Conservation (phyloP, 1,284 basidiomycete species). For the Pseudozyma thailandica region DNA sequence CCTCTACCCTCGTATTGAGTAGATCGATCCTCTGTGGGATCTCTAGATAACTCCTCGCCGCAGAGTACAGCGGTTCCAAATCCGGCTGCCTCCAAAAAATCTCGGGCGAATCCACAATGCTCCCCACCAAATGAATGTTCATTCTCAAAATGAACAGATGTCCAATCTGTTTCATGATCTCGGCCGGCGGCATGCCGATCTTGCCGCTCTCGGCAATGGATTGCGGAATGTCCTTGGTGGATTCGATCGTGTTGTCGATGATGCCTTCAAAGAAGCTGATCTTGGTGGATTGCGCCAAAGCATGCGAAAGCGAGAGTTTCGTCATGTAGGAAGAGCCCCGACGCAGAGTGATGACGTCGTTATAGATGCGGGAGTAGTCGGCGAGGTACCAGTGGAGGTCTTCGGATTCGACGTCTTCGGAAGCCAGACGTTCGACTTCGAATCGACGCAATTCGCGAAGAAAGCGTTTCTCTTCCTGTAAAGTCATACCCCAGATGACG, state of each 20-base stretch:
- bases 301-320: constrained; percentile 92
- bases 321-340: constrained; percentile 97
- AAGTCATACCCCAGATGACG: constrained; percentile 97
- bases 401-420: constrained; percentile 79
- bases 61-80: constrained; percentile 92
- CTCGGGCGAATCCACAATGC: constrained; percentile 92
- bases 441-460: constrained; percentile 85
- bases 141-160: constrained; percentile 87
- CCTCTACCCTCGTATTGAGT: constrained; percentile 90
- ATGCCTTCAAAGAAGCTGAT: constrained; percentile 81
- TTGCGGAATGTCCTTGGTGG: constrained; percentile 95
- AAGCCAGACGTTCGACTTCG: constrained; percentile 82
- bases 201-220: constrained; percentile 92
- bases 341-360: constrained; percentile 95
- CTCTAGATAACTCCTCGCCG: constrained; percentile 85
- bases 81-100: constrained; percentile 86
- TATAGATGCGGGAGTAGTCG: constrained; percentile 90
- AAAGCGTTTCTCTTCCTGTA: constrained; percentile 87
- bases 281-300: constrained; percentile 94
- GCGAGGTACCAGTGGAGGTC: constrained; percentile 97
- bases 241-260: constrained; percentile 91
- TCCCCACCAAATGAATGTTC: constrained; percentile 94
- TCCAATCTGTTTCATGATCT: constrained; percentile 98
- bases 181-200: constrained; percentile 75
- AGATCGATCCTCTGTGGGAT: constrained; percentile 93